Evolutionary conservation across 1,139 yeast genomes (phyloP), one percentile per base, ranked within the genome.

Genomic region (Pichia sp.): DNA sequence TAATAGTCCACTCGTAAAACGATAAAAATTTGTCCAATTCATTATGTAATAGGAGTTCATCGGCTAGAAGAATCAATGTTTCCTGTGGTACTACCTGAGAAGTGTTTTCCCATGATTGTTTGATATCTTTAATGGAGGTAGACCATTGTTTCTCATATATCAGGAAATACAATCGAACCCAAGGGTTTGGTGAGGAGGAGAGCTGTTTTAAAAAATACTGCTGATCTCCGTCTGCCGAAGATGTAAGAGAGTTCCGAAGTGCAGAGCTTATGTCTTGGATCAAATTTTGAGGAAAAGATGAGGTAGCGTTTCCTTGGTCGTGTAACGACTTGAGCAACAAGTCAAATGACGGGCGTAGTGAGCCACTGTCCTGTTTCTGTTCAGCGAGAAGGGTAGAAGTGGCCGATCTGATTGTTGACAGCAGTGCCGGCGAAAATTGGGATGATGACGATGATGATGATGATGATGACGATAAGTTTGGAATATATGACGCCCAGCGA

Each of bases 101-200:
- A 8, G 29, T 5, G 11, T n/a, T 5, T 8, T 42, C 29, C 45
- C 45, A 42, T 4, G 7, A 15, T 8, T 19, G 11, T 42, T 46
- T 46, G 15, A 46, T 15, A 31, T 31, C 8, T n/a, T 4, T 13
- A 4, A 46, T 16, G 8, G 38, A 29, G 8, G n/a, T 34, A 11
- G 23, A 13, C 45, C 44, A 48, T 48, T 42, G 26, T 8, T 34
- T 19, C n/a, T 43, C 19, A 10, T 47, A 29, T 15, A 52, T 48
- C 8, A 45, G 16, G 6, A 44, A 42, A n/a, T 52, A 42, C 7
- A 47, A 15, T 5, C 38, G 15, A 10, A 42, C 16, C 54, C 54
- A 52, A n/a, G 38, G 44, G 11, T 36, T 47, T 7, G 50, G 30
- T n/a, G 31, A 19, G 13, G 15, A 44, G 10, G 31, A n/a, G 26